Percentiles rank a stretch among this genome's conserved stretches.
Evolutionary conservation across 208 protist genomes (phyloP).

Genomic region (Crithidia bombi): DNA sequence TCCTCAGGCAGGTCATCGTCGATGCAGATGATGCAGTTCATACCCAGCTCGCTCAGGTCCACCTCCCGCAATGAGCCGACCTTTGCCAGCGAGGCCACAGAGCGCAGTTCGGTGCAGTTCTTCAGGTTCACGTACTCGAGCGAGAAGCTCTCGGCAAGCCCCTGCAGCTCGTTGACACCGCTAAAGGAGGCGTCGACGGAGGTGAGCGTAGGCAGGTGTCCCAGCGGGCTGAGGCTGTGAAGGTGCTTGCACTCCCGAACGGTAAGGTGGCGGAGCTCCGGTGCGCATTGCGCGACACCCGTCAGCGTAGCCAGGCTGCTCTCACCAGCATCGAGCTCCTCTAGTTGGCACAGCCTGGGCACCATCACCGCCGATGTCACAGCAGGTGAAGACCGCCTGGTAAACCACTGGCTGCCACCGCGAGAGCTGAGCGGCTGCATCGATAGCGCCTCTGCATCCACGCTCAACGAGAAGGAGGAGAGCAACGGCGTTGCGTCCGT

Average conservation of each 20-base stretch:
- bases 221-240: constrained; percentile 27
- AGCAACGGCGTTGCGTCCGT: neutral
- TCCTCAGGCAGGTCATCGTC: neutral
- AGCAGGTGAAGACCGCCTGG: too few relatives aligned
- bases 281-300: constrained; percentile 12
- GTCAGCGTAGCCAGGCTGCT: constrained; percentile 16
- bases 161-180: constrained; percentile 18
- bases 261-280: constrained; percentile 29
- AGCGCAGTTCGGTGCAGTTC: constrained; percentile 26
- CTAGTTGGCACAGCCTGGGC: constrained; percentile 11
- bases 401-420: too few relatives aligned
- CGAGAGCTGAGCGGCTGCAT: neutral
- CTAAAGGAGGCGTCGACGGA: constrained; percentile 30
- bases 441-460: neutral
- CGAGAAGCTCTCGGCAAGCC: constrained; percentile 18
- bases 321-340: constrained; percentile 31
- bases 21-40: constrained; percentile 24
- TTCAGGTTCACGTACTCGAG: constrained; percentile 31
- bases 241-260: constrained; percentile 26
- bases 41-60: constrained; percentile 17
- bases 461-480: neutral
- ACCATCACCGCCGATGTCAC: neutral
- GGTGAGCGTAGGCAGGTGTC: constrained; percentile 8
- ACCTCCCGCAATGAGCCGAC: constrained; percentile 27
- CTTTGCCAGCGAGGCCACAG: constrained; percentile 27